Conservation (phyloP, 169 alveolate species). For the Plasmodium gonderi region DNA sequence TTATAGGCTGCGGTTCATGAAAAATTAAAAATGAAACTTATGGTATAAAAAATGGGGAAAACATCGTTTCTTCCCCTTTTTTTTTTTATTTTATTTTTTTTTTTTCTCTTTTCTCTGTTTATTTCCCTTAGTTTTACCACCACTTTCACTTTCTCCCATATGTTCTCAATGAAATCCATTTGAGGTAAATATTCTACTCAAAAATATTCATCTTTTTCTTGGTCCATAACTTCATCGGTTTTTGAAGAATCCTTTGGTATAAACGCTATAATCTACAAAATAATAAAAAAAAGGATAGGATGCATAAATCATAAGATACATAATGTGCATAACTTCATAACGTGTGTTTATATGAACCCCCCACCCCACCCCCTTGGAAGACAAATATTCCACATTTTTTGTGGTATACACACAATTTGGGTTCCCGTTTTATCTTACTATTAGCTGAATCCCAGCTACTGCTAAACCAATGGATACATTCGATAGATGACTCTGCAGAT, state of each 20-base stretch:
- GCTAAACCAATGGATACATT: conserved; percentile 60
- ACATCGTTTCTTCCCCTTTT: too few relatives aligned
- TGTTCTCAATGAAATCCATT: neutral
- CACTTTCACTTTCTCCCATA: too few relatives aligned
- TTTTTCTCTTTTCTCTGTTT: neutral
- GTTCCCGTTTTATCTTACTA: conserved; percentile 28
- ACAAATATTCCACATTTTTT: too few relatives aligned
- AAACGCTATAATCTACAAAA: conserved; percentile 50
- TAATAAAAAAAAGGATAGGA: neutral
- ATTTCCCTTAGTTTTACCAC: too few relatives aligned
- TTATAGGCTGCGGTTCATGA: too few relatives aligned
- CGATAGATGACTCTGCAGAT: conserved; percentile 39
- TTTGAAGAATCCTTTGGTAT: conserved; percentile 57
- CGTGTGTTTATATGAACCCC: neutral
- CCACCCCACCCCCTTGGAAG: neutral
- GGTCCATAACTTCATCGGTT: conserved; percentile 47
- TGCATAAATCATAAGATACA: neutral
- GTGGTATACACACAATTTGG: neutral
- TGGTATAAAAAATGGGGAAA: too few relatives aligned
- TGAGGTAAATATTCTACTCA: neutral
- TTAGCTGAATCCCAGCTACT: conserved; percentile 70
- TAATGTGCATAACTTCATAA: neutral
- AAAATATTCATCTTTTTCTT: conserved; percentile 59
- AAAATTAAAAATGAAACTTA: too few relatives aligned
- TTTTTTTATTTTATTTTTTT: neutral